Evolutionary conservation across 305 asterid genomes (phyloP).

Genomic region (Coffea humblotiana): DNA sequence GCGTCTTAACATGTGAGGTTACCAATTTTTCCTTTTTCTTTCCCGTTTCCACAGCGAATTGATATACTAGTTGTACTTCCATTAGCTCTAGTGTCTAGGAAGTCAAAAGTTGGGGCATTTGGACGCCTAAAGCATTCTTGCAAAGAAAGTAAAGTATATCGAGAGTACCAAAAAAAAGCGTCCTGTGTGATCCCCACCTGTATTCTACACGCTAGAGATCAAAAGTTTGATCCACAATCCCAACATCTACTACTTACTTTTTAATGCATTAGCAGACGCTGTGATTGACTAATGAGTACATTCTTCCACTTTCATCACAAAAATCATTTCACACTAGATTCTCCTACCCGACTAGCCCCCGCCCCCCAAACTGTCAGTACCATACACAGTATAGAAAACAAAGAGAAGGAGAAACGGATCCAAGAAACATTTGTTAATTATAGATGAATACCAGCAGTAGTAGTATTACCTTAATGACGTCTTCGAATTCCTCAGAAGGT

Average conservation of each 20-base stretch:
- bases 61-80: neutral
- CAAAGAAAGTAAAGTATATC: constrained; percentile 59
- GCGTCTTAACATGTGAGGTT: no score
- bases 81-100: constrained; percentile 1
- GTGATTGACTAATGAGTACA: constrained; percentile 43
- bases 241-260: neutral
- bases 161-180: constrained; percentile 57
- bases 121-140: constrained; percentile 16
- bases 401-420: no score
- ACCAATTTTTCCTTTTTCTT: neutral
- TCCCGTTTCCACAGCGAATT: no score
- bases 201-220: constrained; percentile 26
- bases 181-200: constrained; percentile 33
- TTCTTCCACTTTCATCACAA: neutral
- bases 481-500: constrained; percentile 89
- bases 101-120: constrained; percentile 46
- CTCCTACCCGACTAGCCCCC: no score
- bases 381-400: no score
- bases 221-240: no score
- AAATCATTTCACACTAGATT: constrained; percentile 17
- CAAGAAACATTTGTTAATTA: no score
- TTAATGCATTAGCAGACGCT: constrained; percentile 26
- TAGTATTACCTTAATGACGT: constrained; percentile 80
- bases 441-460: no score
- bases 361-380: no score